These are phyloP conservation scores for Trifolium fragiferum DNA, from an alignment of 306 rosid genomes.

Conservation along the genomic window DNA sequence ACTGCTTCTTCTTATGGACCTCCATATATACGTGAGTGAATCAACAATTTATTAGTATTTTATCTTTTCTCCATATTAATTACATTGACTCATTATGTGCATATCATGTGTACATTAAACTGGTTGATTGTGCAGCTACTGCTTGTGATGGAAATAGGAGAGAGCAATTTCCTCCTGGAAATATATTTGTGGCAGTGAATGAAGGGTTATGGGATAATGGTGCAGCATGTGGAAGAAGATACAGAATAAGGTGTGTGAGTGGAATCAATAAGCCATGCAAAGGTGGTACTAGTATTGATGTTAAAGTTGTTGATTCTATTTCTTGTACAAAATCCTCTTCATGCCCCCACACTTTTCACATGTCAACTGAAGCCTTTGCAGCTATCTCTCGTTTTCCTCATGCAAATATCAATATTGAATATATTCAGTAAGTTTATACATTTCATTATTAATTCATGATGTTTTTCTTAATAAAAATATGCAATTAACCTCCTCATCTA, in stretches of 20 bases:
- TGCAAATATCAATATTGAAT: slow-evolving; percentile 66
- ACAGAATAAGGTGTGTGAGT: slow-evolving; percentile 70
- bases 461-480: not conserved
- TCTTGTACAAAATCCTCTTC: slow-evolving; percentile 47
- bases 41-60: no score
- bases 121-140: slow-evolving; percentile 65
- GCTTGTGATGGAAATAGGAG: slow-evolving; percentile 51
- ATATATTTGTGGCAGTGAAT: slow-evolving; percentile 58
- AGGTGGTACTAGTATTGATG: slow-evolving; percentile 52
- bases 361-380: slow-evolving; percentile 61
- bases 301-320: slow-evolving; percentile 59
- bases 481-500: not conserved
- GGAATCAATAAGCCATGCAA: slow-evolving; percentile 71
- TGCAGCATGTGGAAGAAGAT: slow-evolving; percentile 76
- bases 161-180: slow-evolving; percentile 60
- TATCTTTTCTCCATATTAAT: no score
- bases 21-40: slow-evolving; percentile 55
- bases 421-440: slow-evolving; percentile 50
- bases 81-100: no score
- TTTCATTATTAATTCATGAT: not conserved
- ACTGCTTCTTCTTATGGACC: slow-evolving; percentile 60
- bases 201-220: slow-evolving; percentile 87
- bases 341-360: slow-evolving; percentile 56
- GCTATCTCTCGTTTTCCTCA: slow-evolving; percentile 53
- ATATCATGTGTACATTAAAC: no score